Evolutionary conservation across 1,284 basidiomycete genomes (phyloP), one percentile per base, ranked within the genome.

Genomic region (Phellopilus nigrolimitatus): DNA sequence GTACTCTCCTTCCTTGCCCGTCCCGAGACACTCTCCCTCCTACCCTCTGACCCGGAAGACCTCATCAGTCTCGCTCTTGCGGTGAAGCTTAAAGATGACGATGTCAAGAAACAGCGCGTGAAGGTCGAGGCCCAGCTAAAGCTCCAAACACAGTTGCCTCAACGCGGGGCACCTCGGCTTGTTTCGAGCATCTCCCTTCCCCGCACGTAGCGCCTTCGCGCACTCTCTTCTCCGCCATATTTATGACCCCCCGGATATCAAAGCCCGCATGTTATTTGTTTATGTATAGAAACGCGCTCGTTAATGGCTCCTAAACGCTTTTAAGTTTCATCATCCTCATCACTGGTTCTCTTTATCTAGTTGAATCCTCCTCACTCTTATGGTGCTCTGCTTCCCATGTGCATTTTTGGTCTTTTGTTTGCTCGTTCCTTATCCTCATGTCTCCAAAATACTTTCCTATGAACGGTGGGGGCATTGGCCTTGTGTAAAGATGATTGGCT

Each of bases 21-120:
- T 1, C 78, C 82, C 19, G 61, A 73, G 0, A 64, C 70, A 10
- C 47, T 50, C 3, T 70, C 71, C 52, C 70, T 87, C 0, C 82
- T 84, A 0, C 67, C 77, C 0, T 70, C 71, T 2, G 64, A 68
- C 21, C 74, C 82, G 0, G 86, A 87, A 37, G 72, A 76, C 1
- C 76, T 93, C 57, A 66, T 92, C 30, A 70, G 78, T 13, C 73
- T 84, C 6, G 78, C 80, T 0, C 69, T 78, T 17, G 73, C 77
- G 3, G 71, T 85, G 59, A 91, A 87, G 65, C 66, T 93, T 50
- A 91, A 87, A 62, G 91, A 93, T 57, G 89, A 91, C 53, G 88
- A 91, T 56, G 60, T 93, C 25, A 74, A 80, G 24, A 91, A 91
- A 63, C 80, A 86, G 59, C 76, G 87, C 2, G 64, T 75, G 34